Evolutionary conservation across 139 green algal genomes (phyloP), one percentile per base, ranked within the genome.

Genomic region (Tetradesmus obliquus): DNA sequence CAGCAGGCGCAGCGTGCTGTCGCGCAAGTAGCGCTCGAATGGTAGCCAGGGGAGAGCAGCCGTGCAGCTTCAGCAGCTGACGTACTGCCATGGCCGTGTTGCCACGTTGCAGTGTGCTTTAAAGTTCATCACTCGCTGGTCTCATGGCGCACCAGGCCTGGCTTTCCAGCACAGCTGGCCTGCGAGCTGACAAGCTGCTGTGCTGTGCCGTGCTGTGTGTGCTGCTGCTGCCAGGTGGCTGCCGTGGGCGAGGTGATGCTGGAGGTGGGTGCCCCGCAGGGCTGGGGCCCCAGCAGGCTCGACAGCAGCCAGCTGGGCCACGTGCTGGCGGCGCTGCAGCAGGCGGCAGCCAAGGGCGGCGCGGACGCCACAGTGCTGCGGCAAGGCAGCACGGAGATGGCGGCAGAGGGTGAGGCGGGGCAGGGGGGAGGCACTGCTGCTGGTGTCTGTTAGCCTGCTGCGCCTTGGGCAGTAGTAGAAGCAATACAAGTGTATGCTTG

Each of bases 201-300:
- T 53, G n/a, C 17, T 53, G 22, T 82, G 76, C 12, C 62, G 62
- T 13, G 62, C 32, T 45, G 32, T 45, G 32, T 45, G 32, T 88
- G 88, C 80, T 85, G 24, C 84, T 92, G 72, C 22, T 32, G 79
- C 19, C 94, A 98, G 96, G 93, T 98, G 45, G 58, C 83, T 72
- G 93, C 91, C 10, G 88, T 95, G 19, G 97, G 97, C 20, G 97
- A 98, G 94, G 84, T 96, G 57, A 60, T 97, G 72, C 90, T 97
- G 7, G 93, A 97, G 90, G 91, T 98, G 69, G 96, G 96, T 71
- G 93, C 87, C 5, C 91, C 95, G 1, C 69, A 86, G 57, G 95
- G 96, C 71, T 98, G 95, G 94, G 97, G 96, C 17, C 95, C 96
- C 24, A 85, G 92, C 24, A 87, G 93, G 3, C 92, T 97, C 22